Base-by-base conservation (phyloP, 768 basidiomycete genomes). In the Mrakia hoshinonis region DNA sequence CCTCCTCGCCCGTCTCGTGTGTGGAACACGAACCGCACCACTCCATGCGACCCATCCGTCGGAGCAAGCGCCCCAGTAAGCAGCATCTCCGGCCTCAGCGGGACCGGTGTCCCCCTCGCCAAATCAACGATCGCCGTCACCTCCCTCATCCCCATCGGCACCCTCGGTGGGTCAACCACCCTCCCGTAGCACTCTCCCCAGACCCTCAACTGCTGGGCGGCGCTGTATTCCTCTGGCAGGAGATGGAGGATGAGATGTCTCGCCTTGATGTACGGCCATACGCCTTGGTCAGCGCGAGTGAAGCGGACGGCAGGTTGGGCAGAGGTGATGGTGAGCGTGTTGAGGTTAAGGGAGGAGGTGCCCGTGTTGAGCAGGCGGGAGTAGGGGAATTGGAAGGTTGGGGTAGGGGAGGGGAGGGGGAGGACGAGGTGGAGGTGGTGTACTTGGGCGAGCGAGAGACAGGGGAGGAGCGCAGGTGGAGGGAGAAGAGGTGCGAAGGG, bases 291-390 rank as follows among this genome's bases (percentile, higher is more conserved):
- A 52, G 51, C 10, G n/a, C n/a, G 1, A 52, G 6, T 4, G n/a
- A 52, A 0, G n/a, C 3, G 1, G n/a, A 52, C 4, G n/a, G 2
- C 3, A 29, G n/a, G 1, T 15, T n/a, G n/a, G n/a, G n/a, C n/a
- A n/a, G n/a, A n/a, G n/a, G n/a, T 7, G 20, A 52, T 24, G 51
- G 29, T 13, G 51, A 52, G 51, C n/a, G 51, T 52, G 10, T 26
- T n/a, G 51, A 52, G 51, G 51, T 52, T 52, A 13, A 52, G 51
- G n/a, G 51, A 52, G 51, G 51, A 52, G 51, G 51, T 52, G 3
- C 51, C 51, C 10, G 51, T 52, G 51, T 52, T 52, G 51, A 52
- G n/a, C 10, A 52, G 51, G 51, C n/a, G 51, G 29, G 51, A 52
- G 51, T 10, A 52, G 20, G 51, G 51, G 51, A 52, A 52, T 52